A percentile compares a stretch with the other conserved stretches of the same genome.
Evolutionary conservation across 371 early-diverging fungal species (phyloP).

Genomic region (Mucor circinelloides): DNA sequence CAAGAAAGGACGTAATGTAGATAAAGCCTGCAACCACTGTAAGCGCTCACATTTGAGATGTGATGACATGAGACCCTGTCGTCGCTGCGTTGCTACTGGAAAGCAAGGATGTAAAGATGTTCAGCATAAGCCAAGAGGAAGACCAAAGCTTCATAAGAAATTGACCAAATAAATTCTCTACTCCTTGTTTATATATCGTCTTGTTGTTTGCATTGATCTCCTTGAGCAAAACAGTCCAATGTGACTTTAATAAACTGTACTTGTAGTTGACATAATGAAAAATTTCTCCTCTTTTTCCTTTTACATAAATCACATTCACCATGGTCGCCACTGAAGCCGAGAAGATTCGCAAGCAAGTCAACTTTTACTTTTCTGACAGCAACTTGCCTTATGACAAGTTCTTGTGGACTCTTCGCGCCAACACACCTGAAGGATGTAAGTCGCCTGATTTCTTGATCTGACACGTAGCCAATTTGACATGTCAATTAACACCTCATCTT

Average conservation of each 20-base stretch:
- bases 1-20: constrained; percentile 44
- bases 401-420: constrained; percentile 57
- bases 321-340: constrained; percentile 32
- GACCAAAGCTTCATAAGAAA: constrained; percentile 23
- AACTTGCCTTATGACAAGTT: constrained; percentile 77
- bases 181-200: not conserved
- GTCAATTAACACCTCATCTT: not conserved
- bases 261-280: not conserved
- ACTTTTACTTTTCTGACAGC: constrained; percentile 81
- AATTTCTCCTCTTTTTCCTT: not conserved
- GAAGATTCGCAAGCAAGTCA: constrained; percentile 73
- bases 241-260: not conserved
- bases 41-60: constrained; percentile 49
- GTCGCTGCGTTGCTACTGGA: constrained; percentile 44
- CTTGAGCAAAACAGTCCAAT: not conserved
- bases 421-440: constrained; percentile 63
- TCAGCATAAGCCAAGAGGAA: constrained; percentile 47
- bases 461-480: not conserved
- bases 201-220: not conserved
- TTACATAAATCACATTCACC: not conserved
- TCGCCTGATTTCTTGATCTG: not conserved
- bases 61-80: constrained; percentile 46
- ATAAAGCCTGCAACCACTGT: constrained; percentile 50
- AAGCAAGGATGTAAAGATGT: constrained; percentile 52
- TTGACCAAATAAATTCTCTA: not conserved